These are phyloP conservation scores for Solanum corneliomulleri DNA, from an alignment of 257 asterid species.

Conservation along the genomic window DNA sequence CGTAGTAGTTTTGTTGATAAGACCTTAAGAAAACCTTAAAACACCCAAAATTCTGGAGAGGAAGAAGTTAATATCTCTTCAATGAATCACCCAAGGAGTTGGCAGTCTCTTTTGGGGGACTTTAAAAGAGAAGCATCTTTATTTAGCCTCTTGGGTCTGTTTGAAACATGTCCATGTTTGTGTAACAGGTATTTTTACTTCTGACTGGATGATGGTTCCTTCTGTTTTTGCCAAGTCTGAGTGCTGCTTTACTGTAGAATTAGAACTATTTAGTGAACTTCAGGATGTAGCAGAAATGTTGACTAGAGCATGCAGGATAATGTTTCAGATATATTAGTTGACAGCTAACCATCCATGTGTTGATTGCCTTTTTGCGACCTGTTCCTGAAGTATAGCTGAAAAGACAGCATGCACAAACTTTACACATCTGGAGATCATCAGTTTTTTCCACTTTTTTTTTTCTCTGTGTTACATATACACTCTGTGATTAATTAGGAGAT, in stretches of 20 bases:
- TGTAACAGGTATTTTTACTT: neutral
- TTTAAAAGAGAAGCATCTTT: neutral
- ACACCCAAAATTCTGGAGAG: neutral
- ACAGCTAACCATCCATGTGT: neutral
- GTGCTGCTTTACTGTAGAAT: neutral
- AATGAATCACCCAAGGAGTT: neutral
- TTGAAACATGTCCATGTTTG: neutral
- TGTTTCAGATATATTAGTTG: neutral
- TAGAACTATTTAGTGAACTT: neutral
- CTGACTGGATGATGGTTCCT: neutral
- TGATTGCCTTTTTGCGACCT: neutral
- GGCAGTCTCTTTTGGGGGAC: neutral
- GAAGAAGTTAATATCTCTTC: neutral
- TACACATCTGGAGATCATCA: neutral
- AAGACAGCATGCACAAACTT: neutral
- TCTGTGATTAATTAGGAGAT: neutral
- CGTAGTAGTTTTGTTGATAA: neutral
- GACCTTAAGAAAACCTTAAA: neutral
- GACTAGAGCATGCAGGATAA: neutral
- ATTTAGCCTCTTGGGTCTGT: neutral
- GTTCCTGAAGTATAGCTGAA: neutral
- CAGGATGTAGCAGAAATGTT: neutral
- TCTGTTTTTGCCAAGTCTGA: neutral
- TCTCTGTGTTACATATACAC: neutral
- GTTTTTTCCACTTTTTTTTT: neutral